These are phyloP conservation scores for Myrica gale DNA, from an alignment of 306 rosid genomes.

Conservation along the genomic window DNA sequence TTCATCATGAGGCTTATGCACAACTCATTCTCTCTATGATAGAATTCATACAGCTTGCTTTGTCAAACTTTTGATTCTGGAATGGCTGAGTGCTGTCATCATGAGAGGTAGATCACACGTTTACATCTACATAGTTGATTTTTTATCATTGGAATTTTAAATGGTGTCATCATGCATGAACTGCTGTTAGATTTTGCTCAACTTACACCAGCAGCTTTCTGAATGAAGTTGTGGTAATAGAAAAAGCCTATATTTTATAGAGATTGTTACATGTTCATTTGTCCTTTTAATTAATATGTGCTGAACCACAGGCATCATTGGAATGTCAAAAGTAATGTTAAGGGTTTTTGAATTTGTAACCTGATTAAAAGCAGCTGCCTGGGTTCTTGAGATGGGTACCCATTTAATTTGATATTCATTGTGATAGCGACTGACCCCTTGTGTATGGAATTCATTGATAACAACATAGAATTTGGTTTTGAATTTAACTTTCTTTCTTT, in stretches of 20 bases:
- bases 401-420: not conserved
- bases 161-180: constrained; percentile 1
- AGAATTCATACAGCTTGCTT: constrained; percentile 81
- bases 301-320: not conserved
- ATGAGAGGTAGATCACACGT: constrained; percentile 61
- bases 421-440: not conserved
- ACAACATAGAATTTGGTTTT: not conserved
- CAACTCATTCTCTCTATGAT: constrained; percentile 32
- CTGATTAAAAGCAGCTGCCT: not conserved
- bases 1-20: constrained; percentile 31
- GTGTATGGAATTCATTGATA: not conserved
- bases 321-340: not conserved
- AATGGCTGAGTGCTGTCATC: constrained; percentile 90
- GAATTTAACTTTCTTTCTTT: not conserved
- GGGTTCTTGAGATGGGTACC: not conserved
- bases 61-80: constrained; percentile 88
- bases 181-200: constrained; percentile 1
- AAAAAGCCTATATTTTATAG: constrained; percentile 2
- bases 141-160: not conserved
- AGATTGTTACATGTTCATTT: not conserved
- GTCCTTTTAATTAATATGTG: not conserved
- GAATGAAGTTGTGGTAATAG: not conserved
- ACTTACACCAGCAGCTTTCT: constrained; percentile 5
- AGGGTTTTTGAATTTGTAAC: not conserved
- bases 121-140: constrained; percentile 6